Conservation (phyloP, 352 stramenopile genomes). For the Globisporangium lucens region DNA sequence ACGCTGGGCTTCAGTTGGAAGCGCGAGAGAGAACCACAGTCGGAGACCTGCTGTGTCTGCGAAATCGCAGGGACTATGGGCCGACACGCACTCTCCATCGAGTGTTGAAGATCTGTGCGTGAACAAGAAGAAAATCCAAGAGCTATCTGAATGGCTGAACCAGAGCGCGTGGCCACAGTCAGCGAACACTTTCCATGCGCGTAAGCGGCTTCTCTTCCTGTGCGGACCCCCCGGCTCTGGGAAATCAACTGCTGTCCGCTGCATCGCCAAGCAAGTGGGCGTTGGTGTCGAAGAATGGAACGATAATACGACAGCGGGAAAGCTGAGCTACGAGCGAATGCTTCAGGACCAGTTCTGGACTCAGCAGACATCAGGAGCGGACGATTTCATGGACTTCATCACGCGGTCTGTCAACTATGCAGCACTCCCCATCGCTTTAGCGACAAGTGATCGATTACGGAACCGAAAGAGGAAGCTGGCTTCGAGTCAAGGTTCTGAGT, state of each 20-base stretch:
- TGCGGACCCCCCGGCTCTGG: slow-evolving; percentile 75
- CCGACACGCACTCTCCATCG: slow-evolving; percentile 37
- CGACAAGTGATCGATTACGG: slow-evolving; percentile 9
- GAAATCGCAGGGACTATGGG: slow-evolving; percentile 37
- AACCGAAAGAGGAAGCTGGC: slow-evolving; percentile 12
- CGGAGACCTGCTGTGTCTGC: neutral
- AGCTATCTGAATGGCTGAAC: slow-evolving; percentile 63
- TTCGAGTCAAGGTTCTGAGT: slow-evolving; percentile 12
- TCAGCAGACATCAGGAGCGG: slow-evolving; percentile 42
- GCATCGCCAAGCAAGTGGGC: slow-evolving; percentile 43
- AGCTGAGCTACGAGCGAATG: slow-evolving; percentile 50
- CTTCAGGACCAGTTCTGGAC: slow-evolving; percentile 49
- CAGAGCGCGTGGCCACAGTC: slow-evolving; percentile 22
- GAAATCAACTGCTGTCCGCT: slow-evolving; percentile 77
- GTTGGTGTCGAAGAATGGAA: slow-evolving; percentile 65
- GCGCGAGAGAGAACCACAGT: neutral
- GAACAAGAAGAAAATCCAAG: slow-evolving; percentile 80
- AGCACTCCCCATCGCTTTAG: slow-evolving; percentile 34
- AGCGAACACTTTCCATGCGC: slow-evolving; percentile 9
- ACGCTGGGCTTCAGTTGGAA: neutral
- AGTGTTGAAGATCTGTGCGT: slow-evolving; percentile 69
- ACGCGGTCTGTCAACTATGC: slow-evolving; percentile 64
- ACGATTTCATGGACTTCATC: slow-evolving; percentile 83
- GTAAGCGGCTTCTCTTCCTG: slow-evolving; percentile 73
- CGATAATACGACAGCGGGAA: slow-evolving; percentile 58